Percentiles rank a stretch among this genome's conserved stretches.
phyloP scores from a whole-genome alignment of 2,329 filamentous ascomycete genomes.

The Alternaria postmessia region DNA sequence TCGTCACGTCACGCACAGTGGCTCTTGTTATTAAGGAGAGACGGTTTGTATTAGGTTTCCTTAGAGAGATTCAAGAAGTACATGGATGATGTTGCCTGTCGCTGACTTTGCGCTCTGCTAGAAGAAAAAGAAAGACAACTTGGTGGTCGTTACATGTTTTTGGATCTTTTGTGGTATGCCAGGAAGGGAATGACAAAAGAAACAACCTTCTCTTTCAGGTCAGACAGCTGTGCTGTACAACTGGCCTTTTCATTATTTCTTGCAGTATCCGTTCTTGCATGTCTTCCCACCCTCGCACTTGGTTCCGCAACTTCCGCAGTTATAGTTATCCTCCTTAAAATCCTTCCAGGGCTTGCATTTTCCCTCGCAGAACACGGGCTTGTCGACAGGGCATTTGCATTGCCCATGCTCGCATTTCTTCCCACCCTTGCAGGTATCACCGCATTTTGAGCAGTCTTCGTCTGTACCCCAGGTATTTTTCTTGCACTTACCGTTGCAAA shows the following conservation, averaged over 20 bases:
- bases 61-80: background rate
- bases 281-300: too few relatives aligned
- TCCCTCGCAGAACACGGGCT: background rate
- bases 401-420: background rate
- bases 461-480: too few relatives aligned
- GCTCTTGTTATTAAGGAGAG: background rate
- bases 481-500: too few relatives aligned
- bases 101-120: background rate
- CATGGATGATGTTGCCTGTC: background rate
- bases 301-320: too few relatives aligned
- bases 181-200: background rate
- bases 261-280: background rate
- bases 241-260: rapidly evolving
- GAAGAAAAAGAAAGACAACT: too few relatives aligned
- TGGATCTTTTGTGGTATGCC: background rate
- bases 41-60: background rate
- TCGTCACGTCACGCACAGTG: background rate
- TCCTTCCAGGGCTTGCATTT: too few relatives aligned
- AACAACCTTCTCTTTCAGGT: background rate
- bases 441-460: background rate
- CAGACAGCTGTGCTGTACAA: rapidly evolving
- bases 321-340: too few relatives aligned
- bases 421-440: background rate
- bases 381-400: background rate
- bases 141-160: background rate